Evolutionary conservation across 2,329 filamentous ascomycete genomes (phyloP).

Genomic region (Colletotrichum ledebouriae): DNA sequence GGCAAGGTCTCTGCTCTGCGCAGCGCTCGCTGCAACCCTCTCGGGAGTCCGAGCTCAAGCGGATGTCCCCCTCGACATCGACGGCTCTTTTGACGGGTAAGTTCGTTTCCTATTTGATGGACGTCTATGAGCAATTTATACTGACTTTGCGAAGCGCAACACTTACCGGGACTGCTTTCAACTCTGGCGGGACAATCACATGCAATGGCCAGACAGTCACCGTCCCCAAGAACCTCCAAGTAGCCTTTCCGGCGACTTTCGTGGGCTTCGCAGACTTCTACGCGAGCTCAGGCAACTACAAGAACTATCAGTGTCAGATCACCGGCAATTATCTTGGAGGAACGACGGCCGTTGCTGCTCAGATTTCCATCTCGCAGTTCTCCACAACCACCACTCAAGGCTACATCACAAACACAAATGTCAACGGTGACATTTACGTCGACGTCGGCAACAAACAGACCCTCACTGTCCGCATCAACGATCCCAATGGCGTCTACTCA

Average conservation of each 20-base stretch:
- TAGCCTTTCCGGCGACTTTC: slow-evolving; percentile 44
- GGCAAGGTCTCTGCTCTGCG: slow-evolving; percentile 15
- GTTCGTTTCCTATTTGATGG: neutral
- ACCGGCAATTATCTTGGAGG: slow-evolving; percentile 55
- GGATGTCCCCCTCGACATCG: slow-evolving; percentile 37
- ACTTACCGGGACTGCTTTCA: slow-evolving; percentile 19
- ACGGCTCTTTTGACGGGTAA: slow-evolving; percentile 39
- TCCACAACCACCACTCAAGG: slow-evolving; percentile 53
- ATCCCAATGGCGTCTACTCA: slow-evolving; percentile 58
- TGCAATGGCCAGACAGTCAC: slow-evolving; percentile 41
- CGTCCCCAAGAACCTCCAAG: slow-evolving; percentile 44
- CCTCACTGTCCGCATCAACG: slow-evolving; percentile 55
- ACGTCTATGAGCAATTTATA: fast-evolving
- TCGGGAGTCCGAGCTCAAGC: slow-evolving; percentile 24
- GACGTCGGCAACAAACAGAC: slow-evolving; percentile 45
- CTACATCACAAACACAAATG: slow-evolving; percentile 51
- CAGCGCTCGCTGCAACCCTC: slow-evolving; percentile 17
- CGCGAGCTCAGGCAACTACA: slow-evolving; percentile 15
- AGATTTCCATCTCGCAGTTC: slow-evolving; percentile 54
- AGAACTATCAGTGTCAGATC: slow-evolving; percentile 46
- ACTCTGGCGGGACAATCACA: slow-evolving; percentile 41
- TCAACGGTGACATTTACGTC: slow-evolving; percentile 53
- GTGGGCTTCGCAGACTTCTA: slow-evolving; percentile 41
- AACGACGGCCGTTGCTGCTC: slow-evolving; percentile 52
- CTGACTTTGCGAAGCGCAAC: slow-evolving; percentile 35